Conservation (phyloP, 2,329 filamentous ascomycete genomes). For the Sporothrix schenckii region DNA sequence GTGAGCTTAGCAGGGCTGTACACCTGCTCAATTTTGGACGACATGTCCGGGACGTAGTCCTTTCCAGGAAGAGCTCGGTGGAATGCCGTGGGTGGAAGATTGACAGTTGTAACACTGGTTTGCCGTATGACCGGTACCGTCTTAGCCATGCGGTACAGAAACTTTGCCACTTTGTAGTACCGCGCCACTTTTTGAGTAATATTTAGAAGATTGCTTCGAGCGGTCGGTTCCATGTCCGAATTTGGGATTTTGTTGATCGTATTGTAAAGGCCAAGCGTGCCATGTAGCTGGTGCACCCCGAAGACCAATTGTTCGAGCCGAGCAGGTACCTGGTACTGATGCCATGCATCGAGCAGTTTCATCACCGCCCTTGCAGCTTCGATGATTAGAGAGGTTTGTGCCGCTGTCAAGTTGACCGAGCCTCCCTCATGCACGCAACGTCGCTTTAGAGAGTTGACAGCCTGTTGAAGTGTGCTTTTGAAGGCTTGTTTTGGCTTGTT, state of each 20-base stretch:
- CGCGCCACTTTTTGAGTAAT: conserved; percentile 45
- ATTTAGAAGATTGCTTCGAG: conserved; percentile 22
- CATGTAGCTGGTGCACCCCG: not conserved
- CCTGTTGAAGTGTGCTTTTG: not conserved
- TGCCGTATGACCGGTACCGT: not conserved
- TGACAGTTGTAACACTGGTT: not conserved
- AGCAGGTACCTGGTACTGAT: not conserved
- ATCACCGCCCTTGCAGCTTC: not conserved
- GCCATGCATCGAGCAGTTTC: not conserved
- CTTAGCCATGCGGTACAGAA: conserved; percentile 44
- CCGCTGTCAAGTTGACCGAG: too few species aligned
- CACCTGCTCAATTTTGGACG: not conserved
- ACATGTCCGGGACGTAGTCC: not conserved
- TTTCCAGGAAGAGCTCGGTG: not conserved
- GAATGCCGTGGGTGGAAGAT: conserved; percentile 10
- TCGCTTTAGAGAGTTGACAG: not conserved
- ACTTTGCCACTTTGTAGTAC: conserved; percentile 44
- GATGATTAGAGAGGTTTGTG: not conserved
- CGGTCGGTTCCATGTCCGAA: not conserved
- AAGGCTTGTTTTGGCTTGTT: not conserved
- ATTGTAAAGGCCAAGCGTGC: not conserved
- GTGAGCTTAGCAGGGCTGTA: not conserved
- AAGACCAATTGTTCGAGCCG: not conserved
- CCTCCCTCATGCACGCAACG: too few species aligned
- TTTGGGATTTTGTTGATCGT: not conserved